phyloP scores from a whole-genome alignment of 768 basidiomycete species.

The Daedaleopsis sinensis region DNA sequence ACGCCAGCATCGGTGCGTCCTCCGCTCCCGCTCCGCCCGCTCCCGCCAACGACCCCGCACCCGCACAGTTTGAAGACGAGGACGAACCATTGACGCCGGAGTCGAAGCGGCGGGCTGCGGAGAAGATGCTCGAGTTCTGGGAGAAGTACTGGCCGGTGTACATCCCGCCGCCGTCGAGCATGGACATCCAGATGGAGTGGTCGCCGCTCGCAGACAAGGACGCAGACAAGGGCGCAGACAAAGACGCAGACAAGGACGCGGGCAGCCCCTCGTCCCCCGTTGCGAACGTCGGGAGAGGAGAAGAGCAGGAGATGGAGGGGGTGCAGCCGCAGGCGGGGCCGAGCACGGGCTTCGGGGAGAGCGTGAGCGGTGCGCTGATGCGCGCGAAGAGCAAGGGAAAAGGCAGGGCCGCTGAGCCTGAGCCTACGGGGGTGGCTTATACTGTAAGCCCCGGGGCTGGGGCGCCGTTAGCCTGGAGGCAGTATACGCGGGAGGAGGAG shows the following conservation, averaged over 20 bases:
- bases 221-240: not conserved
- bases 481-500: not conserved
- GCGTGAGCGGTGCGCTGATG: not conserved
- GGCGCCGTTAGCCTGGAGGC: not conserved
- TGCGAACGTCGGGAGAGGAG: not conserved
- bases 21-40: not conserved
- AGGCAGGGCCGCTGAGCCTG: not conserved
- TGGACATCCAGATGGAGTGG: not conserved
- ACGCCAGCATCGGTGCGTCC: not conserved
- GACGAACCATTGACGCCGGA: too few species aligned
- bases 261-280: not conserved
- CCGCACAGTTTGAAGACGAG: not conserved
- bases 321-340: not conserved
- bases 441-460: not conserved
- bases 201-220: not conserved
- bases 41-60: not conserved
- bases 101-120: not conserved
- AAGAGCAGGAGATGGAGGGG: not conserved
- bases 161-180: not conserved
- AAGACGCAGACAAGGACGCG: not conserved
- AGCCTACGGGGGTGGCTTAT: too few species aligned
- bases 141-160: not conserved
- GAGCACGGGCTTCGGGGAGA: not conserved
- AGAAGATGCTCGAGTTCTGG: not conserved
- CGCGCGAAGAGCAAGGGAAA: not conserved